These are phyloP conservation scores for Arctium minus DNA, from an alignment of 129 eudicot genomes.

Conservation along the genomic window DNA sequence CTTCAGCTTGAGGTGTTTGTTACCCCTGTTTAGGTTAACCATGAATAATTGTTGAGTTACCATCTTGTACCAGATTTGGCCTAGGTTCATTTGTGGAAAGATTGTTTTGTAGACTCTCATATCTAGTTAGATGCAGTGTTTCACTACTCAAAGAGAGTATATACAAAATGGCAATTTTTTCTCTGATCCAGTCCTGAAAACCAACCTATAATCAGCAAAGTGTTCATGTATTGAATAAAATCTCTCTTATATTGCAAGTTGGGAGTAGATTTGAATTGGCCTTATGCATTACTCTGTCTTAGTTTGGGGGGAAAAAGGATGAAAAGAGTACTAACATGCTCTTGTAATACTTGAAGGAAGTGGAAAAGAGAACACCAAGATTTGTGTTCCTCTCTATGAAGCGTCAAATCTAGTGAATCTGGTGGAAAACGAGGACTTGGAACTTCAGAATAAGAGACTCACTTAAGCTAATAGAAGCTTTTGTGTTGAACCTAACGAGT, in stretches of 20 bases:
- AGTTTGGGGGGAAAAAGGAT: background rate
- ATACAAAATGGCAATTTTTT: background rate
- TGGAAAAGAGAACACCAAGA: background rate
- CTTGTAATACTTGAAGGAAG: conserved; percentile 5
- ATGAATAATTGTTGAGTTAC: background rate
- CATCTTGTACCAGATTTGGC: background rate
- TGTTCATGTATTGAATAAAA: background rate
- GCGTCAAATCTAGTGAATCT: background rate
- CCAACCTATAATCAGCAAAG: background rate
- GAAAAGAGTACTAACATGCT: background rate
- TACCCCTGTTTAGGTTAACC: background rate
- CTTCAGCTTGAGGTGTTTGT: background rate
- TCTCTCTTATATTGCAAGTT: background rate
- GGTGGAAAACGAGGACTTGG: background rate
- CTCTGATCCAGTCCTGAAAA: background rate
- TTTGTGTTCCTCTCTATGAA: conserved; percentile 14
- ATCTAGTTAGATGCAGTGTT: background rate
- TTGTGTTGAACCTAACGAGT: background rate
- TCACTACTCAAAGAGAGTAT: no score
- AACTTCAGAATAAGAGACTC: background rate
- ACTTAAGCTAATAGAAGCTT: background rate
- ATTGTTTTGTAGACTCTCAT: background rate
- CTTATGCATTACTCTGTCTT: background rate
- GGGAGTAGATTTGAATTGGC: background rate
- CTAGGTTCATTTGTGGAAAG: background rate